Evolutionary conservation across 2,329 filamentous ascomycete species (phyloP).

Genomic region (Fusarium anguioides): DNA sequence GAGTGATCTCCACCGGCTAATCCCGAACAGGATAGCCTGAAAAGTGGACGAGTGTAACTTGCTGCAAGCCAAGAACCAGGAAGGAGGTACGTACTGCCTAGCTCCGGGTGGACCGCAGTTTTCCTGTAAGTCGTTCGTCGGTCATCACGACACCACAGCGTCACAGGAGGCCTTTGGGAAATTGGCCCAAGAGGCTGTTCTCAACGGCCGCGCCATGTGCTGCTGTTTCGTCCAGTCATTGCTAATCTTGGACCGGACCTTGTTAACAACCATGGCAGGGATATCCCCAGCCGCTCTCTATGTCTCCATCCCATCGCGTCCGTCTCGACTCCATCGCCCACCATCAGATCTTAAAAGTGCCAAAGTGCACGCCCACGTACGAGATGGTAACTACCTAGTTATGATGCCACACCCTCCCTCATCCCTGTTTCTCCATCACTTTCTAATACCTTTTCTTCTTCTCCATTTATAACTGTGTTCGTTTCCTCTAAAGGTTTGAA

Average conservation of each 20-base stretch:
- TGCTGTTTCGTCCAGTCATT: slow-evolving; percentile 36
- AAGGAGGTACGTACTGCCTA: slow-evolving; percentile 16
- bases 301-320: slow-evolving; percentile 29
- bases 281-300: slow-evolving; percentile 38
- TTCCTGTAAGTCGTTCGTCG: slow-evolving; percentile 40
- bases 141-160: slow-evolving; percentile 42
- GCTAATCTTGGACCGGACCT: slow-evolving; percentile 27
- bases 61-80: slow-evolving; percentile 27
- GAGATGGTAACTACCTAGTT: slow-evolving; percentile 27
- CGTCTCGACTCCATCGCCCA: slow-evolving; percentile 27
- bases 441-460: slow-evolving; percentile 6
- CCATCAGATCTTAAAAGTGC: slow-evolving; percentile 40
- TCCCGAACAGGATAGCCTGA: slow-evolving; percentile 29
- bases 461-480: slow-evolving; percentile 15
- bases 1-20: slow-evolving; percentile 16
- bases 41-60: slow-evolving; percentile 11
- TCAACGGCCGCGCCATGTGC: slow-evolving; percentile 39
- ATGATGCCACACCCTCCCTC: slow-evolving; percentile 32
- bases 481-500: slow-evolving; percentile 12
- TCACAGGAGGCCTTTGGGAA: slow-evolving; percentile 44
- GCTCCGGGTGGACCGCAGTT: slow-evolving; percentile 31
- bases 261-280: slow-evolving; percentile 21
- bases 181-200: slow-evolving; percentile 39
- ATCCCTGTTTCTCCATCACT: slow-evolving; percentile 12
- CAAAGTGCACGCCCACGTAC: slow-evolving; percentile 27